A percentile compares a stretch with the other conserved stretches of the same genome.
These are phyloP conservation scores for Aspergillus melleus DNA, from an alignment of 2,329 filamentous ascomycete genomes.

Conservation along the genomic window DNA sequence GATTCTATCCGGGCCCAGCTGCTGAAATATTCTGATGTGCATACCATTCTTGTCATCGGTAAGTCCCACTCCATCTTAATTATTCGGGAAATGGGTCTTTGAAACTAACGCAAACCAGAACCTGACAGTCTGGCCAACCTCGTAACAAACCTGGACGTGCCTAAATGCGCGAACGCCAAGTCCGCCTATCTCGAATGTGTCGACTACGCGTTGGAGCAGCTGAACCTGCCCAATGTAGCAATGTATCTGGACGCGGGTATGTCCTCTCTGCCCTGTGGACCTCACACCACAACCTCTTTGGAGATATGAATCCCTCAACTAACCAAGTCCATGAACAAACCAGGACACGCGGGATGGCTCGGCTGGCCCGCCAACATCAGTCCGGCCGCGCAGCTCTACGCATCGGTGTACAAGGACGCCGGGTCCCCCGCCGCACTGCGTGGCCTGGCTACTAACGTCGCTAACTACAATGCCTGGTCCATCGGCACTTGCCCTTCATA, in stretches of 20 bases:
- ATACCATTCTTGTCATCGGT: slow-evolving; percentile 55
- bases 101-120: slow-evolving; percentile 47
- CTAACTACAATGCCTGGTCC: slow-evolving; percentile 60
- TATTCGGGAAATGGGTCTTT: not conserved
- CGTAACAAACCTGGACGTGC: slow-evolving; percentile 60
- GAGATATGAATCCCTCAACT: no score
- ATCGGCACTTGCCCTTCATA: slow-evolving; percentile 47
- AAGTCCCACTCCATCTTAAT: no score
- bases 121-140: slow-evolving; percentile 65
- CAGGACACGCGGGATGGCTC: slow-evolving; percentile 61
- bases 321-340: not conserved
- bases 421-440: slow-evolving; percentile 50
- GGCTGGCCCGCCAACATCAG: slow-evolving; percentile 63
- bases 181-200: slow-evolving; percentile 57
- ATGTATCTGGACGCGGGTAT: slow-evolving; percentile 63
- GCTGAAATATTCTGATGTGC: slow-evolving; percentile 54
- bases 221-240: slow-evolving; percentile 62
- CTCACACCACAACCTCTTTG: no score
- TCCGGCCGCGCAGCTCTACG: slow-evolving; percentile 53
- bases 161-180: slow-evolving; percentile 56
- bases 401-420: slow-evolving; percentile 49
- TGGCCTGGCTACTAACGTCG: slow-evolving; percentile 59
- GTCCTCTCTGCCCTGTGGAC: not conserved
- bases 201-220: slow-evolving; percentile 55
- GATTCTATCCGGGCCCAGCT: slow-evolving; percentile 56